Evolutionary conservation across 208 protist species (phyloP), one percentile per base, ranked within the genome.

Genomic region (Trichomonas gallinae): DNA sequence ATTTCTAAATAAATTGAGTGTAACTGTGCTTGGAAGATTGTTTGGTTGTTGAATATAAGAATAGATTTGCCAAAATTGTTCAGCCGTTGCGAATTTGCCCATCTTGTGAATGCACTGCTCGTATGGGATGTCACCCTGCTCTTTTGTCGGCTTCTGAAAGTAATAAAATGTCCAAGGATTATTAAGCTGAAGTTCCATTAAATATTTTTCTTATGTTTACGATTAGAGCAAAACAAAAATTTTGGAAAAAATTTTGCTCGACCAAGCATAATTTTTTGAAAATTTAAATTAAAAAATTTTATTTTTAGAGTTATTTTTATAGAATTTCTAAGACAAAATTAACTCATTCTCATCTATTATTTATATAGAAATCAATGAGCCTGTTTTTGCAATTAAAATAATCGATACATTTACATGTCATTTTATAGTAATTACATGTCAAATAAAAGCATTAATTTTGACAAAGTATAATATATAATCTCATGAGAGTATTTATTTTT

Each of bases 141-240:
- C 38, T 13, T 31, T 13, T 44, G 87, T 23, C 2, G 87, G 87
- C 3, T 42, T 34, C 31, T 93, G 87, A 36, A 38, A 93, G 44
- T 93, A 93, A 93, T 93, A 93, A 93, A 93, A 93, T 93, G 87
- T 93, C 87, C 87, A 93, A 0, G 87, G 87, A 34, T 11, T 58
- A 48, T 48, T 44, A 8, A 93, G 31, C n/a, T 34, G 40, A 44
- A 48, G 87, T 26, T 44, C 83, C 17, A 46, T 85, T 40, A 85
- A 85, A 34, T 42, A 42, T 85, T 23, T 21, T 36, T 34, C n/a
- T n/a, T n/a, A n/a, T n/a, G n/a, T n/a, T n/a, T n/a, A n/a, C n/a
- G n/a, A 23, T 23, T 63, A 23, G 51, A 63, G 21, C 9, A 63
- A 63, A 63, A 63, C 21, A 63, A 23, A 63, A 63, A 63, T 9